Percentiles rank a stretch among this genome's conserved stretches.
These are phyloP conservation scores for Didymella lethalis DNA, from an alignment of 2,329 filamentous ascomycete species.

Conservation along the genomic window DNA sequence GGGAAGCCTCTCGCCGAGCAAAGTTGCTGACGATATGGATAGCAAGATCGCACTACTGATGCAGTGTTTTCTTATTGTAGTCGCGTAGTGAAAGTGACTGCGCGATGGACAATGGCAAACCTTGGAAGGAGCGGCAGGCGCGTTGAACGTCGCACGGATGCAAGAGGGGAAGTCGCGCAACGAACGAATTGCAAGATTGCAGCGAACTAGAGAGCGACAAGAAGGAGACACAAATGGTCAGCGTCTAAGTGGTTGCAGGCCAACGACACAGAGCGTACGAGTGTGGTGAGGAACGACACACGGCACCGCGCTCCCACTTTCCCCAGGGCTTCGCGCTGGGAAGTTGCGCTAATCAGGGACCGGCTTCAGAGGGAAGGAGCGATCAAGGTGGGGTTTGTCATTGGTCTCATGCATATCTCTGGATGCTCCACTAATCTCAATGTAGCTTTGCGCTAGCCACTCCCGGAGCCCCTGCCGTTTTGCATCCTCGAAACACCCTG, in stretches of 20 bases:
- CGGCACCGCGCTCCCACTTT: constrained; percentile 8
- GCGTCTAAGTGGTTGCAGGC: constrained; percentile 38
- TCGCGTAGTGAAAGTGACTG: constrained; percentile 29
- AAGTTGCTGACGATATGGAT: constrained; percentile 29
- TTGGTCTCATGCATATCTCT: constrained; percentile 22
- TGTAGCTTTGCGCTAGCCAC: constrained; percentile 36
- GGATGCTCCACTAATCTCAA: constrained; percentile 34
- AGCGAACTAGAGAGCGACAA: constrained; percentile 31
- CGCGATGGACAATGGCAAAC: constrained; percentile 20
- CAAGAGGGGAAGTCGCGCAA: constrained; percentile 25
- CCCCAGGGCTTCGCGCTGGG: constrained; percentile 15
- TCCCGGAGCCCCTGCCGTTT: constrained; percentile 26
- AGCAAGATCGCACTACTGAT: constrained; percentile 16
- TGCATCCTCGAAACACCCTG: constrained; percentile 18
- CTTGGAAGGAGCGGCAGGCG: constrained; percentile 36
- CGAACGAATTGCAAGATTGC: constrained; percentile 5
- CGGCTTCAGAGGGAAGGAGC: constrained; percentile 5
- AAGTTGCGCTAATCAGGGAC: constrained; percentile 12
- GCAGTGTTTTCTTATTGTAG: constrained; percentile 22
- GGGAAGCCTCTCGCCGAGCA: constrained; percentile 29
- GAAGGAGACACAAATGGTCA: constrained; percentile 31
- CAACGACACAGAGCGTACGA: constrained; percentile 28
- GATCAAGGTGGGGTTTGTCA: constrained; percentile 13
- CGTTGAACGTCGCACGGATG: constrained; percentile 25
- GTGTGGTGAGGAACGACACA: constrained; percentile 28